These are phyloP conservation scores for Pueraria montana DNA, from an alignment of 306 rosid genomes.

Conservation along the genomic window DNA sequence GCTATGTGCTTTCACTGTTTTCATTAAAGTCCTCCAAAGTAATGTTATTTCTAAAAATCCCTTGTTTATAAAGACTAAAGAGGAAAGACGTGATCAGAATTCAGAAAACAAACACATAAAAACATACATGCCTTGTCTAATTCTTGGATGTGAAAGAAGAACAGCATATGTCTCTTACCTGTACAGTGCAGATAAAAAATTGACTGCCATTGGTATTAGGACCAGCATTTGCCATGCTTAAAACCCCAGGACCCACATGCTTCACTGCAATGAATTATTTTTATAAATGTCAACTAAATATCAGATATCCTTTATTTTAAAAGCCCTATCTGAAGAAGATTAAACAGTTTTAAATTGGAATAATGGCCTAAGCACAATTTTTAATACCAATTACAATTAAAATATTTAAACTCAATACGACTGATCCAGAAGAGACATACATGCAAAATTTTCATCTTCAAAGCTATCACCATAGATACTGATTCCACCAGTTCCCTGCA, in stretches of 20 bases:
- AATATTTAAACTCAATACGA: conserved; percentile 23
- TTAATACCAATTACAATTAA: neutral
- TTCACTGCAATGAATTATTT: conserved; percentile 70
- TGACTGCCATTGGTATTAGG: conserved; percentile 90
- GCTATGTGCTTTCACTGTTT: conserved; percentile 3
- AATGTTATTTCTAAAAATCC: neutral
- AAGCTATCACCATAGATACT: conserved; percentile 85
- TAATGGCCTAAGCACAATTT: neutral
- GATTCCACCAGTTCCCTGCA: conserved; percentile 93
- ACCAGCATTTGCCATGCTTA: conserved; percentile 98
- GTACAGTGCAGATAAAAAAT: conserved; percentile 85
- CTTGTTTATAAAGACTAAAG: conserved; percentile 6
- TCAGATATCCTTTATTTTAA: conserved; percentile 16
- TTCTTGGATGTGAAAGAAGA: conserved; percentile 35
- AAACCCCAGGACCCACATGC: conserved; percentile 90
- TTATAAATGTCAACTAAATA: neutral
- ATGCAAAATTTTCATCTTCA: conserved; percentile 76
- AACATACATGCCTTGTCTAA: conserved; percentile 7
- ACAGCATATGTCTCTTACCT: conserved; percentile 62
- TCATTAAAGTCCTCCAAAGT: neutral
- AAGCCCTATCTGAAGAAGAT: neutral
- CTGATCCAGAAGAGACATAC: conserved; percentile 57
- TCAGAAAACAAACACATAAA: conserved; percentile 15
- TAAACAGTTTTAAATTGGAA: conserved; percentile 10
- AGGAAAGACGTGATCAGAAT: neutral